phyloP scores from a whole-genome alignment of 1,284 basidiomycete genomes.

The Tilletia walkeri region DNA sequence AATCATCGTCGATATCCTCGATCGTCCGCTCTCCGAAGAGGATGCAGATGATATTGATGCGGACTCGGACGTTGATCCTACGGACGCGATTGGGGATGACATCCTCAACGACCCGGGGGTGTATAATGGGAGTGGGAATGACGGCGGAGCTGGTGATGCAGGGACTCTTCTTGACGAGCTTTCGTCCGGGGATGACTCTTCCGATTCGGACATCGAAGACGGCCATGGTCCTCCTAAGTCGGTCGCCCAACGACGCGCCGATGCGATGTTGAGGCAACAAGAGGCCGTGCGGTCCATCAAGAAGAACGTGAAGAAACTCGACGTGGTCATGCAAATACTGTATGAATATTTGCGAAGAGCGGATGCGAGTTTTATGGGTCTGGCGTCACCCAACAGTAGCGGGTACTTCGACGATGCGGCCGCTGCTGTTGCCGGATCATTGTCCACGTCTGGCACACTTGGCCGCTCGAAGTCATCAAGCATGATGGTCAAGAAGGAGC shows the following conservation, averaged over 20 bases:
- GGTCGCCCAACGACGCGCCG: slow-evolving; percentile 26
- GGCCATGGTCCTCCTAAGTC: not conserved
- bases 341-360: slow-evolving; percentile 74
- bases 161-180: slow-evolving; percentile 58
- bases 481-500: not conserved
- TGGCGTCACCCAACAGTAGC: not conserved
- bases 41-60: slow-evolving; percentile 58
- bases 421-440: not conserved
- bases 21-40: slow-evolving; percentile 55
- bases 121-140: slow-evolving; percentile 32
- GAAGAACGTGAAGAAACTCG: slow-evolving; percentile 84
- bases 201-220: slow-evolving; percentile 62
- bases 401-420: slow-evolving; percentile 6
- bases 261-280: slow-evolving; percentile 55
- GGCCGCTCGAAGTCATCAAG: not conserved
- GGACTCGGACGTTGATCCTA: slow-evolving; percentile 75
- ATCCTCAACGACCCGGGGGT: slow-evolving; percentile 60
- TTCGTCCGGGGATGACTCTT: slow-evolving; percentile 61
- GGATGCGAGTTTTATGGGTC: slow-evolving; percentile 25
- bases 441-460: no score
- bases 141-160: slow-evolving; percentile 59
- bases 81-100: slow-evolving; percentile 69
- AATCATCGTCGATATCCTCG: slow-evolving; percentile 58
- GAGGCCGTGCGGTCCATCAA: slow-evolving; percentile 27
- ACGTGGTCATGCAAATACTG: slow-evolving; percentile 78